Percentiles rank a stretch among this genome's conserved stretches.
Conservation (phyloP, 345 rosid species). For the Eucalyptus marginata region DNA sequence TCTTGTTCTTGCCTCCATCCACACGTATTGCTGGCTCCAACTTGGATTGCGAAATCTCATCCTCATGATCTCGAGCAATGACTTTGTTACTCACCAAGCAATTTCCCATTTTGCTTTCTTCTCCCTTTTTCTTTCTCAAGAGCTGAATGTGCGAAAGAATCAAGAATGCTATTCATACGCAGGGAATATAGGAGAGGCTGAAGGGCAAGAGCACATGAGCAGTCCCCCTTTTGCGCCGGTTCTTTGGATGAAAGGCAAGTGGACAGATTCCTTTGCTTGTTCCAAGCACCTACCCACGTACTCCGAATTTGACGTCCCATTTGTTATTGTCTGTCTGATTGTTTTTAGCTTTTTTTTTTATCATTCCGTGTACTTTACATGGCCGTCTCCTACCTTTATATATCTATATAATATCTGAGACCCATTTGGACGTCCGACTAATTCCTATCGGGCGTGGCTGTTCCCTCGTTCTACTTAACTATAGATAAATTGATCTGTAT, state of each 20-base stretch:
- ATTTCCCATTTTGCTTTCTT: constrained; percentile 22
- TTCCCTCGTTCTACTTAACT: neutral
- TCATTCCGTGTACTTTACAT: neutral
- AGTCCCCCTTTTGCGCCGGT: constrained; percentile 39
- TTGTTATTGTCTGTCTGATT: neutral
- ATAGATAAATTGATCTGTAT: neutral
- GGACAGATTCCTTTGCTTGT: neutral
- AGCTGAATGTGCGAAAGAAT: neutral
- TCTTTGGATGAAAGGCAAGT: constrained; percentile 1
- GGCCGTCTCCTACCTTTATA: neutral
- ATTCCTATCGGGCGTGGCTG: neutral
- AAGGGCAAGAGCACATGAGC: constrained; percentile 27
- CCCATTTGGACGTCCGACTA: neutral
- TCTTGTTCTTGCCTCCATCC: neutral
- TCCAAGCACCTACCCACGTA: neutral
- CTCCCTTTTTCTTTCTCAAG: neutral
- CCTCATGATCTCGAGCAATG: neutral
- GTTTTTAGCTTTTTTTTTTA: neutral
- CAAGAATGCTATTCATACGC: neutral
- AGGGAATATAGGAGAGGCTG: neutral
- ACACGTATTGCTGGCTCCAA: neutral
- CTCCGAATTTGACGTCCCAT: neutral
- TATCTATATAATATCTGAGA: neutral
- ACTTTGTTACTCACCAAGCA: constrained; percentile 3
- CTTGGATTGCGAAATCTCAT: neutral